A percentile compares a stretch with the other conserved stretches of the same genome.
Evolutionary conservation across 768 basidiomycete species (phyloP).

Genomic region (Leccinum subtestaceum): DNA sequence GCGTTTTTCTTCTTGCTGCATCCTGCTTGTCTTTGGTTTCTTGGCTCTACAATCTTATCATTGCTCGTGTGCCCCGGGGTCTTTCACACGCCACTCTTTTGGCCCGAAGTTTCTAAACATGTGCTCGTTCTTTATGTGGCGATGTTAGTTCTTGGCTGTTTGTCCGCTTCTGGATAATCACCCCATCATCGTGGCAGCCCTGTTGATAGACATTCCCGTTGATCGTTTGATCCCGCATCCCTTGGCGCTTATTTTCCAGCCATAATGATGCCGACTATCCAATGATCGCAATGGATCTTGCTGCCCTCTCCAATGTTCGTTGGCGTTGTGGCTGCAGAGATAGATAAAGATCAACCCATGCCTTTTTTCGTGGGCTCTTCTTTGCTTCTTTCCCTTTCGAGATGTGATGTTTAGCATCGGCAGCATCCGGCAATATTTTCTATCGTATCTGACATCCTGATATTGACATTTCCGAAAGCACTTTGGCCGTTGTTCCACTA

Average conservation of each 20-base stretch:
- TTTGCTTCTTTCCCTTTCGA: not conserved
- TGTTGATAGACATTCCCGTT: not conserved
- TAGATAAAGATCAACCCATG: conserved; percentile 1
- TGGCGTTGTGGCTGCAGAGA: not conserved
- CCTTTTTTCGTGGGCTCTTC: not conserved
- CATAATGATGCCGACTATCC: not conserved
- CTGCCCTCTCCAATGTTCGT: not conserved
- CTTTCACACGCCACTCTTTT: not conserved
- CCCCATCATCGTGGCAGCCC: not conserved
- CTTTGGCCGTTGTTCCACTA: conserved; percentile 99
- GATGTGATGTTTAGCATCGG: not conserved
- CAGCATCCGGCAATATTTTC: not conserved
- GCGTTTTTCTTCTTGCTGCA: conserved; percentile 32
- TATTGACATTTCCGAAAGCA: conserved; percentile 42
- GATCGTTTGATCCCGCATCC: conserved; percentile 11
- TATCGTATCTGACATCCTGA: conserved; percentile 6
- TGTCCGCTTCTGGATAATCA: conserved; percentile 4
- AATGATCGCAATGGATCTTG: not conserved
- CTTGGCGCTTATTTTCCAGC: not conserved
- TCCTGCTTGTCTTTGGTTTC: not conserved
- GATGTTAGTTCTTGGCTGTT: not conserved
- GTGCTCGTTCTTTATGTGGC: not conserved
- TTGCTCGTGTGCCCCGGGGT: not conserved
- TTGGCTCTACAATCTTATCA: conserved; percentile 10
- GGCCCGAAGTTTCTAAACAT: conserved; percentile 15